Evolutionary conservation across 2,329 filamentous ascomycete species (phyloP).

Genomic region (Huntiella moniliformis): DNA sequence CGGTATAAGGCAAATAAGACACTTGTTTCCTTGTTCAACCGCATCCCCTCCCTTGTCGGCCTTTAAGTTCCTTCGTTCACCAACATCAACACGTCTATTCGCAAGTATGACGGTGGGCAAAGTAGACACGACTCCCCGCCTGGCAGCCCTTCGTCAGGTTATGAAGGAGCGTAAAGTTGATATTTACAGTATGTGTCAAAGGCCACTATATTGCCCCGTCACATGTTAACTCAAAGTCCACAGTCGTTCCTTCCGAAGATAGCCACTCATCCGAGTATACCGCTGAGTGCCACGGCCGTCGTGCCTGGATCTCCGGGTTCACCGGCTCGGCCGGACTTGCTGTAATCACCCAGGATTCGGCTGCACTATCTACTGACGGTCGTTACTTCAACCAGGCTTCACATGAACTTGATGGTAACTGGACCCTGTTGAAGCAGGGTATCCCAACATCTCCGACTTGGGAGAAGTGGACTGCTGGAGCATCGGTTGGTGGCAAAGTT

Average conservation of each 20-base stretch:
- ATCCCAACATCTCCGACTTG: constrained; percentile 88
- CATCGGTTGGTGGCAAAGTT: constrained; percentile 67
- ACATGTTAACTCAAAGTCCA: constrained; percentile 15
- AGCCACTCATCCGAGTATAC: constrained; percentile 97
- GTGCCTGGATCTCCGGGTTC: constrained; percentile 85
- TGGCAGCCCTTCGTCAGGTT: constrained; percentile 57
- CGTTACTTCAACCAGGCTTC: constrained; percentile 95
- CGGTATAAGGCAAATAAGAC: no score
- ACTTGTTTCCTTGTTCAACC: no score
- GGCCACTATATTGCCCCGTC: constrained; percentile 17
- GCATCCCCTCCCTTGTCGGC: no score
- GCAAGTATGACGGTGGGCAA: constrained; percentile 20
- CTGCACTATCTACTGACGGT: constrained; percentile 82
- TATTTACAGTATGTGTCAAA: constrained; percentile 58
- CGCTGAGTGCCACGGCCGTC: constrained; percentile 78
- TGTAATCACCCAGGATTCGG: constrained; percentile 69
- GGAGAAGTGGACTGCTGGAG: constrained; percentile 87
- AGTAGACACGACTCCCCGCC: constrained; percentile 45
- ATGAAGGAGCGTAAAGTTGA: constrained; percentile 81
- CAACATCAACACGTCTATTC: neutral
- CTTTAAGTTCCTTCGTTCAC: neutral
- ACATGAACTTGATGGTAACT: constrained; percentile 80
- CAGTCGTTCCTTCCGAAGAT: constrained; percentile 92
- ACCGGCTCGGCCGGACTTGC: constrained; percentile 88
- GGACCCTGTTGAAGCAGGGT: constrained; percentile 81